These are phyloP conservation scores for Lactarius pseudohatsudake DNA, from an alignment of 768 basidiomycete genomes.

Conservation along the genomic window DNA sequence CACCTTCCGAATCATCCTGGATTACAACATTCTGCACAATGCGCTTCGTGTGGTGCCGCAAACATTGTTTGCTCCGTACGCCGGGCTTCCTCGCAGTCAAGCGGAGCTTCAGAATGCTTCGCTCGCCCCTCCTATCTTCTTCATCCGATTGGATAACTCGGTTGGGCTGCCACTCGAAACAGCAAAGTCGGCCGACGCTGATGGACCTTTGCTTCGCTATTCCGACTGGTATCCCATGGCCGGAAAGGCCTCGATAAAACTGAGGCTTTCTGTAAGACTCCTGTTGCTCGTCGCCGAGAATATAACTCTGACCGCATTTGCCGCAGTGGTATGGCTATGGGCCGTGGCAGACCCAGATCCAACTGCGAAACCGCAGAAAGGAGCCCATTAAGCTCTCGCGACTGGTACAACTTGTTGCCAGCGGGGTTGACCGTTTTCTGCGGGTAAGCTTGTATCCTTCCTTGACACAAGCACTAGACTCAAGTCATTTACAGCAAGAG, in stretches of 20 bases:
- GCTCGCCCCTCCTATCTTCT: constrained; percentile 18
- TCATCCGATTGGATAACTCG: constrained; percentile 7
- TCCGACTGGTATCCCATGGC: constrained; percentile 19
- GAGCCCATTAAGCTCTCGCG: constrained; percentile 23
- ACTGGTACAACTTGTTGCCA: constrained; percentile 22
- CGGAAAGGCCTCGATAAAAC: constrained; percentile 21
- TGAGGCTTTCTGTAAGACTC: constrained; percentile 21
- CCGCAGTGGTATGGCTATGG: constrained; percentile 19
- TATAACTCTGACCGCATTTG: background rate
- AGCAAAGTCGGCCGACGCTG: constrained; percentile 16
- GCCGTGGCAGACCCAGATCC: constrained; percentile 23
- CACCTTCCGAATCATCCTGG: constrained; percentile 16
- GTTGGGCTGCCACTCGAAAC: constrained; percentile 19
- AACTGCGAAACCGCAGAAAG: constrained; percentile 21
- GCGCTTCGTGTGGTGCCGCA: constrained; percentile 12
- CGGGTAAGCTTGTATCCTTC: constrained; percentile 6
- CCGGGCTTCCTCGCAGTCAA: constrained; percentile 20
- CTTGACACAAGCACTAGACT: background rate
- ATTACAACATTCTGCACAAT: background rate
- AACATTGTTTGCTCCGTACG: constrained; percentile 20
- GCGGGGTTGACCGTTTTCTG: constrained; percentile 23
- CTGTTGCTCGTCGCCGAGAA: background rate
- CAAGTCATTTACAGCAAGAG: constrained; percentile 10
- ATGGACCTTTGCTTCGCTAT: constrained; percentile 6
- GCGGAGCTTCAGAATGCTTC: constrained; percentile 15